A percentile compares a stretch with the other conserved stretches of the same genome.
Evolutionary conservation across 352 stramenopile genomes (phyloP).

Genomic region (Globisporangium rhizosaccharum): DNA sequence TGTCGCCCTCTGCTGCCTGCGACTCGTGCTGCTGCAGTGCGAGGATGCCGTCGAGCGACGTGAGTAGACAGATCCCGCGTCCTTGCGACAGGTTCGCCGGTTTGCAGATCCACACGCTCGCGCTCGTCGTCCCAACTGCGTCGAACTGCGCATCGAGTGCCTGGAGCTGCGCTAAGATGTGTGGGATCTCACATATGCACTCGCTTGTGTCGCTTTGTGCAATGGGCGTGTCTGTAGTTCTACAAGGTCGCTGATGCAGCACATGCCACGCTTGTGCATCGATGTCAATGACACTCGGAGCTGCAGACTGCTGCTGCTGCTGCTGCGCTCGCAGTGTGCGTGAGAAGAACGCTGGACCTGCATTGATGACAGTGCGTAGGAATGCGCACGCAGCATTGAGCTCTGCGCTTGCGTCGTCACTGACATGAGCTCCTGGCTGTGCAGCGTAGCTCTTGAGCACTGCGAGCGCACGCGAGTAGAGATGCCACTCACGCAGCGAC

Average conservation of each 20-base stretch:
- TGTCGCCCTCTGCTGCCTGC: background rate
- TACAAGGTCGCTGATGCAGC: background rate
- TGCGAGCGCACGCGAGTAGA: constrained; percentile 42
- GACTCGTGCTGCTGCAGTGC: constrained; percentile 8
- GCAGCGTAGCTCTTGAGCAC: constrained; percentile 26
- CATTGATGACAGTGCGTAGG: background rate
- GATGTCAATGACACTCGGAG: background rate
- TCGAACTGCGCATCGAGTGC: constrained; percentile 39
- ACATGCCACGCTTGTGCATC: constrained; percentile 2
- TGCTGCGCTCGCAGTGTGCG: background rate
- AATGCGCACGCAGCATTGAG: constrained; percentile 6
- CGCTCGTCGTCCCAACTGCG: constrained; percentile 16
- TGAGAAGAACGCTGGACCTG: constrained; percentile 8
- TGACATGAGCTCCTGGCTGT: background rate
- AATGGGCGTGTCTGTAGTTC: background rate
- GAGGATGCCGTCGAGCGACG: constrained; percentile 25
- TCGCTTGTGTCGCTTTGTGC: background rate
- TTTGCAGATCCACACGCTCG: constrained; percentile 80
- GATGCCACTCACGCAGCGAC: constrained; percentile 33
- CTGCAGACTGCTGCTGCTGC: background rate
- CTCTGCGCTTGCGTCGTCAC: background rate
- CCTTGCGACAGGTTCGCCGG: constrained; percentile 72
- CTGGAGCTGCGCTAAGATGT: constrained; percentile 20
- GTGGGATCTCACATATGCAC: background rate
- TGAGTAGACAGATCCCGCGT: constrained; percentile 55